Percentiles rank a stretch among this genome's conserved stretches.
phyloP scores from a whole-genome alignment of 257 asterid species.

The Solanum commersonii region DNA sequence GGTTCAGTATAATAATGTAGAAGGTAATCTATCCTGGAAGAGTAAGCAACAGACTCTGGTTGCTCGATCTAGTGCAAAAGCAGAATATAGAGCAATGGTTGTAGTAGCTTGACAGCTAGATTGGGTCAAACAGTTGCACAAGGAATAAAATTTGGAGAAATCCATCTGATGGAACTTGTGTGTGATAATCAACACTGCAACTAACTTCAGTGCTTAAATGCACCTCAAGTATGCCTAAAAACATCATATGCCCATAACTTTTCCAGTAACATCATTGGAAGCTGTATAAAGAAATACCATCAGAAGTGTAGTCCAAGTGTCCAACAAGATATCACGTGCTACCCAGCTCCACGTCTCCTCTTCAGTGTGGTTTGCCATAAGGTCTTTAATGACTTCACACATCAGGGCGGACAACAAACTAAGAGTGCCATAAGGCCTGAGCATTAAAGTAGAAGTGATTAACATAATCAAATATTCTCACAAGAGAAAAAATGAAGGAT shows the following conservation, averaged over 20 bases:
- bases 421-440: constrained; percentile 88
- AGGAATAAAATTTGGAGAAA: neutral
- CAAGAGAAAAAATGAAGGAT: neutral
- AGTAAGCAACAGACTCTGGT: neutral
- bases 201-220: neutral
- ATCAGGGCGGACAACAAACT: constrained; percentile 60
- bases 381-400: constrained; percentile 75
- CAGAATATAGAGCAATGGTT: neutral
- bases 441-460: constrained; percentile 2
- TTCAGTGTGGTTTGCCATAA: constrained; percentile 50
- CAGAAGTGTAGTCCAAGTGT: constrained; percentile 82
- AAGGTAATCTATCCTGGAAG: neutral
- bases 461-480: neutral
- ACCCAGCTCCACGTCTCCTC: constrained; percentile 99
- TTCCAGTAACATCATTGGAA: neutral
- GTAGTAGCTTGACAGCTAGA: neutral
- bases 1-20: neutral
- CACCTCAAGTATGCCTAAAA: neutral
- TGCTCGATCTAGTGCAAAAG: neutral
- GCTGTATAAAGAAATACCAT: constrained; percentile 31
- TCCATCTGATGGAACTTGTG: neutral
- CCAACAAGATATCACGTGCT: constrained; percentile 91
- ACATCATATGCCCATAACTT: neutral
- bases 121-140: neutral
- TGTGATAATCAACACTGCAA: neutral